Percentiles rank a stretch among this genome's conserved stretches.
Conservation (phyloP, 192 early-diverging fungal species). For the Obelidium mucronatum region DNA sequence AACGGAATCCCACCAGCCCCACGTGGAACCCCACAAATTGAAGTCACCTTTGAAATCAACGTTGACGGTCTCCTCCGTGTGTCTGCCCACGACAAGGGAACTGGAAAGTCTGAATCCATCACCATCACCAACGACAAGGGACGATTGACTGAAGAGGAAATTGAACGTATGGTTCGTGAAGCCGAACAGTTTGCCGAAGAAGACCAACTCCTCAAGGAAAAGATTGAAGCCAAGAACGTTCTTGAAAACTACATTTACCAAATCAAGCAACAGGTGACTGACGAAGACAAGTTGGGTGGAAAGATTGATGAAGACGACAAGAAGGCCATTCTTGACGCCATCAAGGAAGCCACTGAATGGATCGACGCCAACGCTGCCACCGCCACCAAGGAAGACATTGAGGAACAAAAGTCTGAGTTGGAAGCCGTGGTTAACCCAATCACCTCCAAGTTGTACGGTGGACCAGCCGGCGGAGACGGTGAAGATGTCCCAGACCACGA, state of each 20-base stretch:
- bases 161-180: slow-evolving; percentile 96
- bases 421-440: slow-evolving; percentile 96
- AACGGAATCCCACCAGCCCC: slow-evolving; percentile 93
- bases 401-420: slow-evolving; percentile 94
- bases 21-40: slow-evolving; percentile 96
- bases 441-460: slow-evolving; percentile 87
- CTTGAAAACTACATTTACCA: slow-evolving; percentile 93
- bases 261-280: slow-evolving; percentile 86
- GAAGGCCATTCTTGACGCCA: slow-evolving; percentile 80
- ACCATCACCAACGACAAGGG: slow-evolving; percentile 98
- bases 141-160: slow-evolving; percentile 92
- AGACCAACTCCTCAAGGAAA: slow-evolving; percentile 82
- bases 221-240: slow-evolving; percentile 87
- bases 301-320: slow-evolving; percentile 92
- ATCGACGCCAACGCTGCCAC: slow-evolving; percentile 79
- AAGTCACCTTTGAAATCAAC: slow-evolving; percentile 96
- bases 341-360: slow-evolving; percentile 85
- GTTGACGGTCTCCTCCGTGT: slow-evolving; percentile 95
- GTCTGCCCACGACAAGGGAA: slow-evolving; percentile 93
- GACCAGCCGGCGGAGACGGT: slow-evolving; percentile 56
- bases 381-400: slow-evolving; percentile 96
- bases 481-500: slow-evolving; percentile 71
- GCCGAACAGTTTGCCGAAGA: slow-evolving; percentile 95
- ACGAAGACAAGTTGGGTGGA: slow-evolving; percentile 83
- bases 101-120: slow-evolving; percentile 95